Evolutionary conservation across 441 rosid genomes (phyloP).

Genomic region (Brassica hybrid): DNA sequence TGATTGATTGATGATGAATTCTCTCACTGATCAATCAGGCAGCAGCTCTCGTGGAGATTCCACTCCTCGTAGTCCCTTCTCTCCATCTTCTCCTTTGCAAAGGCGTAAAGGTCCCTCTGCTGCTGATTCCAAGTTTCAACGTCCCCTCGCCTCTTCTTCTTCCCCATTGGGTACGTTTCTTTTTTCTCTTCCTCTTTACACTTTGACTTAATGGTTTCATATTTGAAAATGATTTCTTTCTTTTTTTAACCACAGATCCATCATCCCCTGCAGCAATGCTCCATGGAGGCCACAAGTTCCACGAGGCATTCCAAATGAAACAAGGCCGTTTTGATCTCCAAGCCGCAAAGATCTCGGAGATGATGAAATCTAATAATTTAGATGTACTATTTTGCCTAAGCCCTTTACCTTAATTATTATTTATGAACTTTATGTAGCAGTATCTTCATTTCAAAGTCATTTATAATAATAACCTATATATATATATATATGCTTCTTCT

Average conservation of each 20-base stretch:
- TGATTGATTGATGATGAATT: conserved; percentile 47
- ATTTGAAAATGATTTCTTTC: conserved; percentile 3
- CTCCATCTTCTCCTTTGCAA: conserved; percentile 52
- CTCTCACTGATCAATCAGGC: conserved; percentile 47
- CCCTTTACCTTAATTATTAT: neutral
- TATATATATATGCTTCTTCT: neutral
- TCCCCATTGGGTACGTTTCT: conserved; percentile 47
- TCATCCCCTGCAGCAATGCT: conserved; percentile 50
- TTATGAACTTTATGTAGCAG: neutral
- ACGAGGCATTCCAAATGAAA: conserved; percentile 76
- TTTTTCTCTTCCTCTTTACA: neutral
- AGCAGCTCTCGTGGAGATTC: conserved; percentile 44
- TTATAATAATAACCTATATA: too few species aligned
- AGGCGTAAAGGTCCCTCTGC: conserved; percentile 45
- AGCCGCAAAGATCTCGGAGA: conserved; percentile 72
- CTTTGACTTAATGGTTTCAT: conserved; percentile 1
- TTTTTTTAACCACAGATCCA: conserved; percentile 47
- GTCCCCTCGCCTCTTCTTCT: conserved; percentile 43
- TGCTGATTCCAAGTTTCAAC: conserved; percentile 54
- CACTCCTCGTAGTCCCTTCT: conserved; percentile 44
- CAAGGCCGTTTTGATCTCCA: conserved; percentile 79
- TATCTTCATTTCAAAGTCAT: too few species aligned
- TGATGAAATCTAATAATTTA: conserved; percentile 77
- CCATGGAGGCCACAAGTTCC: conserved; percentile 70
- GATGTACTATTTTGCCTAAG: conserved; percentile 54